These are phyloP conservation scores for Euphorbia schlechtendalii DNA, from an alignment of 441 rosid genomes.

Conservation along the genomic window DNA sequence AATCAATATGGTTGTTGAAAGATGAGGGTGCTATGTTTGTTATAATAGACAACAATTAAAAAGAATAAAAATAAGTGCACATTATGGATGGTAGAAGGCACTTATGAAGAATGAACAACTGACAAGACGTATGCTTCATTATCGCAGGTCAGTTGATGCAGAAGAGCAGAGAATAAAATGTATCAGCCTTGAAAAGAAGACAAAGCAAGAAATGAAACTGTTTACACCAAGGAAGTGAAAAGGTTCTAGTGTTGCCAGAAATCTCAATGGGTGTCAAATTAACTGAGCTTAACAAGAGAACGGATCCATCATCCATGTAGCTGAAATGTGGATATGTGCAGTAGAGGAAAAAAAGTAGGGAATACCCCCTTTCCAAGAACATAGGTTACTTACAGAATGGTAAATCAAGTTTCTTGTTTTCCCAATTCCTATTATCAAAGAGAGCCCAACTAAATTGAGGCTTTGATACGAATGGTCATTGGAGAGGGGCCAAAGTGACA, in stretches of 20 bases:
- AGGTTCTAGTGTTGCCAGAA: not conserved
- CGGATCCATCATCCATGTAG: not conserved
- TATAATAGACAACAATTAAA: not conserved
- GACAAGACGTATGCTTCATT: not conserved
- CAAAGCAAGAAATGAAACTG: not conserved
- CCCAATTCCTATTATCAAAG: not conserved
- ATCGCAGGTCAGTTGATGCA: not conserved
- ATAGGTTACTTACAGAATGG: not conserved
- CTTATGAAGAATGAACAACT: not conserved
- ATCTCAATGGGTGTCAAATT: not conserved
- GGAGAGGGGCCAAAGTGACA: not conserved
- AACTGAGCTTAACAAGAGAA: not conserved
- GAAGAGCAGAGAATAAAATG: not conserved
- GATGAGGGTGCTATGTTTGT: not conserved
- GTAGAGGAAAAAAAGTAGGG: not conserved
- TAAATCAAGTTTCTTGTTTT: not conserved
- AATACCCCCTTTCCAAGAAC: not conserved
- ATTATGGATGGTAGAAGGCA: conserved; percentile 1
- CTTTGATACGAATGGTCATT: not conserved
- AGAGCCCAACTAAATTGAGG: not conserved
- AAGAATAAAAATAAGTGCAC: not conserved
- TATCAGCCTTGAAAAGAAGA: conserved; percentile 2
- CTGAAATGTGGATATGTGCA: not conserved
- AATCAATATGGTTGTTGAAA: not conserved
- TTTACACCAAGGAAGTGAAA: not conserved